Evolutionary conservation across 352 stramenopile genomes (phyloP).

Genomic region (Globisporangium solare): DNA sequence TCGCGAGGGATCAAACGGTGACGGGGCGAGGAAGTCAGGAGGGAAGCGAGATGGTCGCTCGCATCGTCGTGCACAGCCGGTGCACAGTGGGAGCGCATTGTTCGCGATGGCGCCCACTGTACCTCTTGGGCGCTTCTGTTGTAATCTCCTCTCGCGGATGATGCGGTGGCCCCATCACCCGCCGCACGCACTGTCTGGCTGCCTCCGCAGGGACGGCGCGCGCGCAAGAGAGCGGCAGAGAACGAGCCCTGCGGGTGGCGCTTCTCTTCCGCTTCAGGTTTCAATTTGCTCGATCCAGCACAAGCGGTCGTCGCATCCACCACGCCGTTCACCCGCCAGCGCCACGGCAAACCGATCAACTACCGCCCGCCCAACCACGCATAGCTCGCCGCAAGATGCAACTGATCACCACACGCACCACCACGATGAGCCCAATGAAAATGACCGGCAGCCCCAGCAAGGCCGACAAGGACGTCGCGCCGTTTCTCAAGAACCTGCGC

Average conservation of each 20-base stretch:
- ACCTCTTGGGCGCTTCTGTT: too few relatives aligned
- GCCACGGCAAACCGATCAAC: neutral
- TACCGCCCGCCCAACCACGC: too few relatives aligned
- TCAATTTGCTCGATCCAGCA: constrained; percentile 6
- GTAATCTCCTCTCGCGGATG: too few relatives aligned
- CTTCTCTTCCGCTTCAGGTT: constrained; percentile 7
- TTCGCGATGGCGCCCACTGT: too few relatives aligned
- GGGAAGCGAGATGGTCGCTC: too few relatives aligned
- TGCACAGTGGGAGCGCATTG: too few relatives aligned
- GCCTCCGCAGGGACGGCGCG: neutral
- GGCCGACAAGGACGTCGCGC: constrained; percentile 42
- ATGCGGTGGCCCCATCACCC: neutral
- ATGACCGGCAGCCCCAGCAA: constrained; percentile 1
- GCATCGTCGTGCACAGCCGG: too few relatives aligned
- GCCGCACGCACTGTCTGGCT: neutral
- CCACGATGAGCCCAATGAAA: constrained; percentile 1
- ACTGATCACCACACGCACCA: constrained; percentile 1
- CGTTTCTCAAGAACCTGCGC: constrained; percentile 62
- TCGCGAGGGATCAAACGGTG: too few relatives aligned
- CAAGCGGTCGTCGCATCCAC: neutral
- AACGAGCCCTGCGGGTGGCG: neutral
- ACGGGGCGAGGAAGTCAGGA: too few relatives aligned
- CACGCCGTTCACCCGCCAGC: neutral
- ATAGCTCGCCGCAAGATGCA: constrained; percentile 2
- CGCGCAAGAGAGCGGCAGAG: neutral